A percentile compares a stretch with the other conserved stretches of the same genome.
These are phyloP conservation scores for Hypericum androsaemum DNA, from an alignment of 345 rosid species.

Conservation along the genomic window DNA sequence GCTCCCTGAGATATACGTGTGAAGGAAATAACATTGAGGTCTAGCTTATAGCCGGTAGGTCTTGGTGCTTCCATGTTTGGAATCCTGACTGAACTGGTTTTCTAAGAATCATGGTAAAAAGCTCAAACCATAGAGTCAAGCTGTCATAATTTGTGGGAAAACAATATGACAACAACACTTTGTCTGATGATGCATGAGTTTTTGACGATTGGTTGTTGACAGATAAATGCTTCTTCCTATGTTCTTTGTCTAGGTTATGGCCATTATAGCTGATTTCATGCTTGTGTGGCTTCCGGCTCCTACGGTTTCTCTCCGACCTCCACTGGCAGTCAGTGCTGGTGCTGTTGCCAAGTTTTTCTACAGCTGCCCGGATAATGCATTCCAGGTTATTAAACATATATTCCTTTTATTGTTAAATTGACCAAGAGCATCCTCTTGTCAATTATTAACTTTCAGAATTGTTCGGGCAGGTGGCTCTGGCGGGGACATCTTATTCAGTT, in stretches of 20 bases:
- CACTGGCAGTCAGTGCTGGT: slow-evolving; percentile 58
- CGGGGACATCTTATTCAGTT: slow-evolving; percentile 77
- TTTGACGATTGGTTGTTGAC: not conserved
- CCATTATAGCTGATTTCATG: slow-evolving; percentile 97
- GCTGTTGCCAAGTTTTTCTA: slow-evolving; percentile 73
- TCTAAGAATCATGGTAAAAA: too few relatives aligned
- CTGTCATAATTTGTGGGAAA: too few relatives aligned
- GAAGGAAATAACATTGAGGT: too few relatives aligned
- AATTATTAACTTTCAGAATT: slow-evolving; percentile 8
- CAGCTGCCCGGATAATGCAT: slow-evolving; percentile 91
- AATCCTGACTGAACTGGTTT: too few relatives aligned
- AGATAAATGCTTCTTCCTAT: not conserved
- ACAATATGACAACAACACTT: too few relatives aligned
- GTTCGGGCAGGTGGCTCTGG: slow-evolving; percentile 59
- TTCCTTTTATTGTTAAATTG: slow-evolving; percentile 7
- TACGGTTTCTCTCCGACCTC: slow-evolving; percentile 79
- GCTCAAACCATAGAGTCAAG: too few relatives aligned
- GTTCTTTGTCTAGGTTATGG: slow-evolving; percentile 56
- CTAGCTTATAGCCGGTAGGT: too few relatives aligned
- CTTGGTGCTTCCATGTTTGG: too few relatives aligned
- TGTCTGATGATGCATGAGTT: not conserved
- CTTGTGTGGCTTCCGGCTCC: slow-evolving; percentile 97
- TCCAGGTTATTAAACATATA: slow-evolving; percentile 45
- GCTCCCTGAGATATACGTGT: too few relatives aligned
- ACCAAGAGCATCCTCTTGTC: not conserved